Evolutionary conservation across 257 asterid species (phyloP).

Genomic region (Vinca minor): DNA sequence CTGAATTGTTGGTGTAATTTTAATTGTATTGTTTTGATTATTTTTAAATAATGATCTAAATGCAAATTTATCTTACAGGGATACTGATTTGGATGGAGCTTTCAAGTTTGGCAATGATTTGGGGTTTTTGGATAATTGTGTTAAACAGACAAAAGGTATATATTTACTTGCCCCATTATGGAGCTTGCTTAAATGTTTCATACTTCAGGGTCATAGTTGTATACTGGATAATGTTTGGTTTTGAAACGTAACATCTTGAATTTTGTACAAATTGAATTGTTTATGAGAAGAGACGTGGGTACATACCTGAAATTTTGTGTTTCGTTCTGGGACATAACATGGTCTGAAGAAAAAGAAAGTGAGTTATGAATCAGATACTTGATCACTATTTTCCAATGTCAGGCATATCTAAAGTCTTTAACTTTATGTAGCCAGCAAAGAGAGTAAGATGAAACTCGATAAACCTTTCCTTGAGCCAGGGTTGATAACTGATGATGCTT

Average conservation of each 20-base stretch:
- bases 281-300: no score
- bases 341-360: not conserved
- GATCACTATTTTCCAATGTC: not conserved
- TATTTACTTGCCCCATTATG: not conserved
- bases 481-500: not conserved
- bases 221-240: no score
- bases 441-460: not conserved
- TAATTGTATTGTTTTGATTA: not conserved
- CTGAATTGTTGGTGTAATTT: not conserved
- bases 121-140: conserved; percentile 80
- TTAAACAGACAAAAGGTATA: conserved; percentile 58
- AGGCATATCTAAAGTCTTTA: not conserved
- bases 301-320: no score
- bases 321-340: not conserved
- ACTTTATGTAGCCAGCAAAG: not conserved
- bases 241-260: no score
- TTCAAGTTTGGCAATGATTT: conserved; percentile 60
- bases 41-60: conserved; percentile 4
- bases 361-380: not conserved
- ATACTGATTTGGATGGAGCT: conserved; percentile 70
- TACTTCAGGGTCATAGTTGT: no score
- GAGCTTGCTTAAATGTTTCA: not conserved
- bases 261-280: no score
- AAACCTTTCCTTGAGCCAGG: not conserved
- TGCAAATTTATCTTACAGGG: conserved; percentile 33